A percentile compares a stretch with the other conserved stretches of the same genome.
Conservation (phyloP, 768 basidiomycete species). For the Cyclocybe aegerita region DNA sequence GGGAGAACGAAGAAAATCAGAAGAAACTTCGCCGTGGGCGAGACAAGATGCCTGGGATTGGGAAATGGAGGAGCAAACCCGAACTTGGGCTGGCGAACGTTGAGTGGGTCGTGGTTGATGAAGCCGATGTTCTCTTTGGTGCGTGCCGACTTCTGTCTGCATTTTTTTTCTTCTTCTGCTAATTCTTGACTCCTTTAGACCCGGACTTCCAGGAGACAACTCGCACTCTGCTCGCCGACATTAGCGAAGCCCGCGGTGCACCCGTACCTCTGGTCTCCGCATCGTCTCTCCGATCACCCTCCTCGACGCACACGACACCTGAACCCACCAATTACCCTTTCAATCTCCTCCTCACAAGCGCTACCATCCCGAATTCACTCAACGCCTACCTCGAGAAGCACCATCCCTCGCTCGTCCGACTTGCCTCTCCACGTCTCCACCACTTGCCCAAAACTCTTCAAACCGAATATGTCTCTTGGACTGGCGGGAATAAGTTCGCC, state of each 20-base stretch:
- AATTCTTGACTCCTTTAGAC: constrained; percentile 41
- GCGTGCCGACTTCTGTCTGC: constrained; percentile 17
- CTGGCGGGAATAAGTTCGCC: constrained; percentile 77
- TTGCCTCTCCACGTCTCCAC: constrained; percentile 81
- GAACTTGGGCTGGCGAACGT: constrained; percentile 66
- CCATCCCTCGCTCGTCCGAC: constrained; percentile 66
- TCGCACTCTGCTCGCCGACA: constrained; percentile 64
- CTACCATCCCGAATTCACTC: constrained; percentile 82
- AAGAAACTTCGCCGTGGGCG: constrained; percentile 31
- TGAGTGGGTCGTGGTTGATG: constrained; percentile 90
- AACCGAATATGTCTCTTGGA: constrained; percentile 74
- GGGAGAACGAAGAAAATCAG: too few species aligned
- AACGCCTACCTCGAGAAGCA: constrained; percentile 58
- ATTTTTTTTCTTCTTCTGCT: background rate
- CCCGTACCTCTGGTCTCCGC: constrained; percentile 32
- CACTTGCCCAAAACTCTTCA: constrained; percentile 68
- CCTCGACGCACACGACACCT: constrained; percentile 16
- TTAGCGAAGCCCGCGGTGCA: constrained; percentile 60
- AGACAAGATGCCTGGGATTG: constrained; percentile 37
- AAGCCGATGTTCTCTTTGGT: constrained; percentile 92
- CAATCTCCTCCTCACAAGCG: constrained; percentile 79
- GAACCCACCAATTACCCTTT: constrained; percentile 62
- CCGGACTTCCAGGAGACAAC: constrained; percentile 82
- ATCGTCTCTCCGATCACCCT: constrained; percentile 11
- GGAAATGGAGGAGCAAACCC: constrained; percentile 41